Conservation (phyloP, 2,329 filamentous ascomycete genomes). For the Beauveria australis region DNA sequence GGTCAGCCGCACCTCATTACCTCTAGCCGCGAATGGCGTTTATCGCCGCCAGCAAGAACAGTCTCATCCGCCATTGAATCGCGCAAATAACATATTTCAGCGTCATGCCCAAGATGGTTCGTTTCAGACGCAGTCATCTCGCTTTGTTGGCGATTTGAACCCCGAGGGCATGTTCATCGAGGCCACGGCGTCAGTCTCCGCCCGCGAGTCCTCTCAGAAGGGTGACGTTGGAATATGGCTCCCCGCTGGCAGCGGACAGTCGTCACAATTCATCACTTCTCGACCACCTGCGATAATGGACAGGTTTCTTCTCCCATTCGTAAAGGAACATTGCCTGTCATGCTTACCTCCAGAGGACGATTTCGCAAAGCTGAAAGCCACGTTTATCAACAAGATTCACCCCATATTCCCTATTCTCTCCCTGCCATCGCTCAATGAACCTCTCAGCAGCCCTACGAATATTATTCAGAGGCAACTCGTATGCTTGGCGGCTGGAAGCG, state of each 20-base stretch:
- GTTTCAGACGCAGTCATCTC: conserved; percentile 25
- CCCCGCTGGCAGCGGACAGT: conserved; percentile 23
- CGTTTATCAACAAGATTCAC: conserved; percentile 46
- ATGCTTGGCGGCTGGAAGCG: conserved; percentile 45
- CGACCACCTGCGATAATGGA: conserved; percentile 32
- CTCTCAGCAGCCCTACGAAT: conserved; percentile 25
- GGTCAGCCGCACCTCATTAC: not conserved
- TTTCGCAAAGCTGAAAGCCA: conserved; percentile 34
- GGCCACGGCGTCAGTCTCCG: conserved; percentile 32
- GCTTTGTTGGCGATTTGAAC: conserved; percentile 52
- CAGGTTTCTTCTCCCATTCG: conserved; percentile 32
- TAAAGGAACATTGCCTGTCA: conserved; percentile 37
- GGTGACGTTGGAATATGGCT: conserved; percentile 52
- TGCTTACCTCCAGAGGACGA: conserved; percentile 40
- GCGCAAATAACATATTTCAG: conserved; percentile 5
- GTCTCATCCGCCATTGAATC: not conserved
- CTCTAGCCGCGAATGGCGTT: not conserved
- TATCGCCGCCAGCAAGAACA: not conserved
- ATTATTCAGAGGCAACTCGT: conserved; percentile 45
- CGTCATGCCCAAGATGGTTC: conserved; percentile 12
- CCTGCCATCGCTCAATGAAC: conserved; percentile 22
- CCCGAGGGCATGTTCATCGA: conserved; percentile 53
- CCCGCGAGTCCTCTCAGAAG: conserved; percentile 32
- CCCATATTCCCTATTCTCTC: conserved; percentile 47
- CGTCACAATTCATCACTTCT: conserved; percentile 30